These are phyloP conservation scores for Hortiboletus campestris DNA, from an alignment of 768 basidiomycete species.

Conservation along the genomic window DNA sequence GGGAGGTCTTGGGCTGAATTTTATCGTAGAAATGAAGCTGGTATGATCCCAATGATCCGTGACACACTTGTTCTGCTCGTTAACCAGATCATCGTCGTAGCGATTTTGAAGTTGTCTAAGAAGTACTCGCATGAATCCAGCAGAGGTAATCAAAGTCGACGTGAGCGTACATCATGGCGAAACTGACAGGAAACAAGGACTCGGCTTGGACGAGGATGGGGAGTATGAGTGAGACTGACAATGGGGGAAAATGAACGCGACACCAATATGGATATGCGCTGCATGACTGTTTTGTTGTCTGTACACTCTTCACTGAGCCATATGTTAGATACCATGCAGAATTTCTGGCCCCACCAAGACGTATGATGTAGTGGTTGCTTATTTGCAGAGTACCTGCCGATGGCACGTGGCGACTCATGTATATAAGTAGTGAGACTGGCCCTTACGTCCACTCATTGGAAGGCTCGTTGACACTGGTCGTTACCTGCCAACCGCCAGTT, in stretches of 20 bases:
- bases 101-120: constrained; percentile 25
- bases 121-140: constrained; percentile 20
- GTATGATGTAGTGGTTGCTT: constrained; percentile 2
- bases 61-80: background rate
- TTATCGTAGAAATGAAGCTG: constrained; percentile 49
- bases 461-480: constrained; percentile 1
- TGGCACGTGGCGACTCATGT: constrained; percentile 24
- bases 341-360: background rate
- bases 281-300: constrained; percentile 1
- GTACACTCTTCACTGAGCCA: background rate
- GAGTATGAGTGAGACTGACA: constrained; percentile 23
- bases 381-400: constrained; percentile 9
- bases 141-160: constrained; percentile 15
- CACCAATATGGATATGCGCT: background rate
- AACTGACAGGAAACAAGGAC: constrained; percentile 9
- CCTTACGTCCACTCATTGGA: background rate
- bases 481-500: constrained; percentile 16
- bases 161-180: constrained; percentile 24
- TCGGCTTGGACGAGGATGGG: constrained; percentile 16
- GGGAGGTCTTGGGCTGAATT: constrained; percentile 61
- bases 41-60: constrained; percentile 34
- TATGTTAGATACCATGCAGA: constrained; percentile 5
- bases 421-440: constrained; percentile 28
- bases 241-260: constrained; percentile 8
- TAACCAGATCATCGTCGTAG: constrained; percentile 14